Conservation (phyloP, 352 stramenopile genomes). For the Phytophthora lateralis region DNA sequence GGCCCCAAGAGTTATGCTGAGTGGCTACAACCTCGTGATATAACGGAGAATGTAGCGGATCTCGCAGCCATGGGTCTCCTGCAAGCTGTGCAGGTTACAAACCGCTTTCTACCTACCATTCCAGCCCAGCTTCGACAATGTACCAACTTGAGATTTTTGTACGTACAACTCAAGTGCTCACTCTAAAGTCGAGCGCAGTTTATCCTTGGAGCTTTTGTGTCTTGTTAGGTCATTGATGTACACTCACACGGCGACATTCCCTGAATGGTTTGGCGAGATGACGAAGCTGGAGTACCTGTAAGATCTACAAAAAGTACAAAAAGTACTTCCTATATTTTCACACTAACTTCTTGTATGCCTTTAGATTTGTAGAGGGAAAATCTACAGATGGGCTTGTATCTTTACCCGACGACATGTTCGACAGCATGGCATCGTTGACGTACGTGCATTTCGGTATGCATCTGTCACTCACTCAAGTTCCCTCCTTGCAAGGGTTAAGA, state of each 20-base stretch:
- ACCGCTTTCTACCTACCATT: conserved; percentile 23
- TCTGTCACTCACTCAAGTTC: conserved; percentile 3
- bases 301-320: background rate
- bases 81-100: conserved; percentile 30
- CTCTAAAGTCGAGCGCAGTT: too few relatives aligned
- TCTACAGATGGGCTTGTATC: background rate
- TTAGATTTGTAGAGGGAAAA: conserved; percentile 13
- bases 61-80: conserved; percentile 22
- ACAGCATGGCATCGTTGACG: conserved; percentile 30
- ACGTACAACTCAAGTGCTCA: background rate
- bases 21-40: conserved; percentile 30
- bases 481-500: conserved; percentile 24
- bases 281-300: conserved; percentile 35
- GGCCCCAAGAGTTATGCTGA: conserved; percentile 23
- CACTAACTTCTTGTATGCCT: background rate
- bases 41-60: conserved; percentile 23
- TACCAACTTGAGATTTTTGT: conserved; percentile 2
- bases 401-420: conserved; percentile 30
- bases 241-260: conserved; percentile 26
- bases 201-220: too few relatives aligned
- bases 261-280: conserved; percentile 33
- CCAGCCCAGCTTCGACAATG: conserved; percentile 19
- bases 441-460: conserved; percentile 32
- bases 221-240: conserved; percentile 40
- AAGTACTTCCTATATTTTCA: too few relatives aligned